Base-by-base conservation (phyloP, 2,329 filamentous ascomycete genomes). In the Claviceps fusiformis region DNA sequence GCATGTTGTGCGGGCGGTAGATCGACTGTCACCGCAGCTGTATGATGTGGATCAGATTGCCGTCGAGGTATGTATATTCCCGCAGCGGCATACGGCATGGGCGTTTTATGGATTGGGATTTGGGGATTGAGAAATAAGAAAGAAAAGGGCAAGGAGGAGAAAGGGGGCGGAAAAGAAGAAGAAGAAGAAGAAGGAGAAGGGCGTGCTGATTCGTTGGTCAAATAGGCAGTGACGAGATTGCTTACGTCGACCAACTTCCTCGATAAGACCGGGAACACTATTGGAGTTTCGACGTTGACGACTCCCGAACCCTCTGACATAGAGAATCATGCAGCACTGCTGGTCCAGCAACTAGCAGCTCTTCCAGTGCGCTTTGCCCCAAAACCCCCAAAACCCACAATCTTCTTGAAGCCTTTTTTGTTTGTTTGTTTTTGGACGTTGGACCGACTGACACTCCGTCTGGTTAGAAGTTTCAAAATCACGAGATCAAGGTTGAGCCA, bases 41-140 rank as follows among this genome's bases (percentile, higher is more conserved):
- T 56, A 39, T 67, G 65, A 13, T 59, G 60, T 7, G 49, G 63
- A 9, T 54, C 66, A 15, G 59, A 65, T 73, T 33, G 64, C 65
- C 3, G 53, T 63, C 29, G 59, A 63, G 60, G 70, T 71, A 65
- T 33, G 50, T 47, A 8, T 24, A 2, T 11, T 19, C 27, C 31
- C 45, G 11, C 19, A 7, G 13, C 17, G 7, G 8, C 29, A 6
- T n/a, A 17, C 15, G 15, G 39, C 39, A 17, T 4, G n/a, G 15
- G 15, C 39, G 39, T n/a, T n/a, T 41, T 5, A 7, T 15, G 39
- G 15, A n/a, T 41, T n/a, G 39, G 2, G 15, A 17, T 6, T 17
- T 41, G 5, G 13, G 5, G 17, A 5, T 41, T n/a, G 19, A 19
- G 19, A 19, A 33, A 33, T 33, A 33, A 5, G 31, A 19, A 19